A percentile compares a stretch with the other conserved stretches of the same genome.
Evolutionary conservation across 257 asterid species (phyloP).

Genomic region (Solanum commersonii): DNA sequence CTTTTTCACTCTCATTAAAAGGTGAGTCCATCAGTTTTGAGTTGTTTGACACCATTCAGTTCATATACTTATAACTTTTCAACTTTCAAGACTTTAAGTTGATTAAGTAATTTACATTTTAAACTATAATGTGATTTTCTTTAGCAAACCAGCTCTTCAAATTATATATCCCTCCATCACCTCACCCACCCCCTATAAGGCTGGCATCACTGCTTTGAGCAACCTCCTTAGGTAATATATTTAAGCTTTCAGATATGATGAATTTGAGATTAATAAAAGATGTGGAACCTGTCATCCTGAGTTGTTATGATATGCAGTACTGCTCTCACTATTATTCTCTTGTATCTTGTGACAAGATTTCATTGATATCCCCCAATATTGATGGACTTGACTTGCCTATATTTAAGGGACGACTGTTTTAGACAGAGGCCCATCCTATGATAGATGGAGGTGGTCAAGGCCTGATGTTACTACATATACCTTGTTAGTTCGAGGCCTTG

Average conservation of each 20-base stretch:
- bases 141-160: not conserved
- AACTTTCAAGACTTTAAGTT: not conserved
- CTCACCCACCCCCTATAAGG: not conserved
- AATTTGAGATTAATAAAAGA: not conserved
- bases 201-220: not conserved
- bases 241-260: not conserved
- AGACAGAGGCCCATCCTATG: conserved; percentile 28
- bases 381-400: not conserved
- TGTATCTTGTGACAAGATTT: not conserved
- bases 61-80: not conserved
- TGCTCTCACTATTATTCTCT: not conserved
- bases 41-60: not conserved
- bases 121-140: not conserved
- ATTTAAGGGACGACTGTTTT: conserved; percentile 26
- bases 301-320: not conserved
- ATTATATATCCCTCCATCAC: not conserved
- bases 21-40: not conserved
- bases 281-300: not conserved
- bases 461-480: conserved; percentile 68
- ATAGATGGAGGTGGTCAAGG: conserved; percentile 89
- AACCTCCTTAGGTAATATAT: not conserved
- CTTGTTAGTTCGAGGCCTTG: conserved; percentile 61
- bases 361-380: not conserved
- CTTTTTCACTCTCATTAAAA: not conserved
- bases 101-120: not conserved